A percentile compares a stretch with the other conserved stretches of the same genome.
These are phyloP conservation scores for Calamus simplicifolius DNA, from an alignment of 176 grass and related monocot genomes.

Conservation along the genomic window DNA sequence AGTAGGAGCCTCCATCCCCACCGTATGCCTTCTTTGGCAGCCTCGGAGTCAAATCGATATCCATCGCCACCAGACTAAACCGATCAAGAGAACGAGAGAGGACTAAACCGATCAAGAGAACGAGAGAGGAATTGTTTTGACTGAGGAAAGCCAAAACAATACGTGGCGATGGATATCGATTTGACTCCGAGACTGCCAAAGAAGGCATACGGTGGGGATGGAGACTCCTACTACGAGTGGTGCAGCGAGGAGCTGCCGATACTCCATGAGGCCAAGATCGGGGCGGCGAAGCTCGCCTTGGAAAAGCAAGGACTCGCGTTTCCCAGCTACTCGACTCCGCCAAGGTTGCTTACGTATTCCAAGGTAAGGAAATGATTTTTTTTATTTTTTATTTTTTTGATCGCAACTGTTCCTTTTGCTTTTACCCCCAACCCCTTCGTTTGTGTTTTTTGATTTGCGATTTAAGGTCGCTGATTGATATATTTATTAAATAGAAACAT, in stretches of 20 bases:
- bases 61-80: slow-evolving; percentile 44
- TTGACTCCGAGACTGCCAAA: slow-evolving; percentile 48
- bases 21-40: slow-evolving; percentile 40
- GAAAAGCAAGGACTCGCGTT: slow-evolving; percentile 45
- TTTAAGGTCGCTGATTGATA: too few relatives aligned
- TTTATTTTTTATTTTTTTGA: neutral
- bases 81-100: too few relatives aligned
- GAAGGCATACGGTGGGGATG: slow-evolving; percentile 47
- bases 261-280: slow-evolving; percentile 67
- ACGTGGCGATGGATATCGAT: slow-evolving; percentile 54
- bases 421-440: too few relatives aligned
- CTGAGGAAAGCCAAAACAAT: too few relatives aligned
- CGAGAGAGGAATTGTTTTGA: too few relatives aligned
- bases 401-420: too few relatives aligned
- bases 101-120: too few relatives aligned
- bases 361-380: slow-evolving; percentile 27
- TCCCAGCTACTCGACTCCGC: slow-evolving; percentile 83
- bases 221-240: slow-evolving; percentile 66
- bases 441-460: too few relatives aligned
- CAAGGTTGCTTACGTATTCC: slow-evolving; percentile 86
- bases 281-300: slow-evolving; percentile 68
- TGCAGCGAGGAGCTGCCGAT: slow-evolving; percentile 64
- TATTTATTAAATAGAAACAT: too few relatives aligned
- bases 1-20: slow-evolving; percentile 55
- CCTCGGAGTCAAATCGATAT: slow-evolving; percentile 61